These are phyloP conservation scores for Vigna unguiculata DNA, from an alignment of 306 rosid species.

Conservation along the genomic window DNA sequence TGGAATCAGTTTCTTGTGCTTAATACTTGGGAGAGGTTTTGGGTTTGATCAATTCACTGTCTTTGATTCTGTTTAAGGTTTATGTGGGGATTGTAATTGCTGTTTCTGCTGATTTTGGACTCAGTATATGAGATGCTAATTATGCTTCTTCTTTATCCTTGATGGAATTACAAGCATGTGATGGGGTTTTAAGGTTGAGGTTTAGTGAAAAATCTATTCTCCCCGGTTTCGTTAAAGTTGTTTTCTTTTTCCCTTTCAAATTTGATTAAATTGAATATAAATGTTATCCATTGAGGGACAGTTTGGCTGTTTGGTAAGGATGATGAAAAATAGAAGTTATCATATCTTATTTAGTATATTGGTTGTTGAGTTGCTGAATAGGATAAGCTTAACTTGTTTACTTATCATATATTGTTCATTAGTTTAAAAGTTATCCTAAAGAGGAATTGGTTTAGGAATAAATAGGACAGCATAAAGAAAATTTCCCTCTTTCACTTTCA, in stretches of 20 bases:
- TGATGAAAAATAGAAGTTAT: background rate
- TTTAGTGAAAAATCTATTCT: background rate
- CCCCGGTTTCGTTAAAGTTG: background rate
- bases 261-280: background rate
- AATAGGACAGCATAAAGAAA: background rate
- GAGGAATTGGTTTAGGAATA: conserved; percentile 6
- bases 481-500: background rate
- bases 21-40: background rate
- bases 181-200: background rate
- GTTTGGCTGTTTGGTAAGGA: background rate
- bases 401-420: background rate
- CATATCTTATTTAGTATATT: background rate
- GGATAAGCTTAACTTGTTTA: background rate
- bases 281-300: background rate
- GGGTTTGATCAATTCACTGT: background rate
- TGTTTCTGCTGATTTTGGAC: background rate
- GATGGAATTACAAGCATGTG: background rate
- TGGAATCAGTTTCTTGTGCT: conserved; percentile 1
- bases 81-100: background rate
- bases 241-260: background rate
- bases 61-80: background rate
- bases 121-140: background rate
- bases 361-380: background rate
- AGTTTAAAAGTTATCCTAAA: background rate
- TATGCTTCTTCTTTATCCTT: background rate